Evolutionary conservation across 2,329 filamentous ascomycete genomes (phyloP), one percentile per base, ranked within the genome.

Genomic region (Clonostachys rosea): DNA sequence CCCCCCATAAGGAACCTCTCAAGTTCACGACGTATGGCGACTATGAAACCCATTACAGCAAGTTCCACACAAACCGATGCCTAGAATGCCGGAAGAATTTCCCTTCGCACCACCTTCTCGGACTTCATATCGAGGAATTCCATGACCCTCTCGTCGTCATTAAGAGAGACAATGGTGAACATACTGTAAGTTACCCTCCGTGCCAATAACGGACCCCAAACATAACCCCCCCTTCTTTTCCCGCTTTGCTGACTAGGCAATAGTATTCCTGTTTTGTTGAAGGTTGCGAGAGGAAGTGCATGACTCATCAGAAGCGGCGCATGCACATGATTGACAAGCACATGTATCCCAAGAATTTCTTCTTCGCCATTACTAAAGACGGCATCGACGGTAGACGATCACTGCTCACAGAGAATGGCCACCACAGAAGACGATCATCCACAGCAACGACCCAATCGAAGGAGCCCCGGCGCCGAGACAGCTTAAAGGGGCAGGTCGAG

Each of bases 301-400:
- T 81, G 47, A 91, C 88, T 5, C 84, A 87, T 33, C 84, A 89
- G 59, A 97, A 96, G 67, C 81, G 94, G 41, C 79, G 89, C 34
- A 81, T 89, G 63, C 92, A 99, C 71, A 75, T 96, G 54, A 89
- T 96, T 55, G 91, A 96, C 72, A 96, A 96, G 69, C 94, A 99
- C 66, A 79, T 86, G 69, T 99, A 94, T 61, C 92, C 91, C 11
- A 83, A 81, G 61, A 87, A 89, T 58, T 96, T 91, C 68, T 92
- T 95, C 66, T 96, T 95, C 58, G 82, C 83, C 44, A 81, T 97
- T 45, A 86, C 95, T 4, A 89, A 91, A 54, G 83, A 89, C 51
- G 94, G 94, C n/a, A 88, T 96, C 50, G 92, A 96, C 59, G 86
- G 86, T 43, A 81, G 89, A 45, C 83, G 76, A 40, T 95, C 90